phyloP scores from a whole-genome alignment of 2,329 filamentous ascomycete genomes.

The Fusarium sp. region DNA sequence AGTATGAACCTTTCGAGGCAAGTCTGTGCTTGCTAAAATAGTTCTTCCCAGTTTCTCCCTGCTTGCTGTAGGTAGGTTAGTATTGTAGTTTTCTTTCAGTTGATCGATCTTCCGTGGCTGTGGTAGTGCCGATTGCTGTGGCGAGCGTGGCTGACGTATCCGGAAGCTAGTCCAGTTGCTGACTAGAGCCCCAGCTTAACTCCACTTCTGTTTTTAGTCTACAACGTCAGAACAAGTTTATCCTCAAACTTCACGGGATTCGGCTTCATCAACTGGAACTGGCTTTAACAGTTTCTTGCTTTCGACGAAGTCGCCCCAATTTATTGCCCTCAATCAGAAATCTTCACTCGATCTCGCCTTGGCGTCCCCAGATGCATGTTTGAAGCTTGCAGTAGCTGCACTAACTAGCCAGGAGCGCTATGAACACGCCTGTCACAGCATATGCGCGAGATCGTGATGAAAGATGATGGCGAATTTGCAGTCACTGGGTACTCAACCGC shows the following conservation, averaged over 20 bases:
- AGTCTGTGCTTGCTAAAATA: not conserved
- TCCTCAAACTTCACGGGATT: constrained; percentile 17
- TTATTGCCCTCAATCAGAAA: constrained; percentile 5
- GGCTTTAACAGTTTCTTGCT: constrained; percentile 5
- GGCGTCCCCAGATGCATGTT: not conserved
- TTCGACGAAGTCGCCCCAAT: constrained; percentile 4
- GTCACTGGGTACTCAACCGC: not conserved
- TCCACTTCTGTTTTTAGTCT: constrained; percentile 1
- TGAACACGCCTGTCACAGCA: constrained; percentile 20
- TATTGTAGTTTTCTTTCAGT: too few species aligned
- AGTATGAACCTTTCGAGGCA: not conserved
- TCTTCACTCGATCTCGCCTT: not conserved
- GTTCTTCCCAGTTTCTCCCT: not conserved
- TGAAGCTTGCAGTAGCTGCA: constrained; percentile 1
- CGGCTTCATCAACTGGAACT: constrained; percentile 16
- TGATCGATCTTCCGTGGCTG: constrained; percentile 2
- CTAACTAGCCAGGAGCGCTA: constrained; percentile 8
- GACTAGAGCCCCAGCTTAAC: not conserved
- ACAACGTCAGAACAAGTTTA: constrained; percentile 28
- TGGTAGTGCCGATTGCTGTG: constrained; percentile 5
- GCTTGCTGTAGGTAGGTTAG: not conserved
- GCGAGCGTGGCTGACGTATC: constrained; percentile 18
- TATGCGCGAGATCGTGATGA: constrained; percentile 31
- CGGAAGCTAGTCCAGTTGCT: not conserved
- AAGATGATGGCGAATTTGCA: constrained; percentile 25